Evolutionary conservation across 495 filamentous ascomycete genomes (phyloP).

Genomic region (Aspergillus olivimuriae): DNA sequence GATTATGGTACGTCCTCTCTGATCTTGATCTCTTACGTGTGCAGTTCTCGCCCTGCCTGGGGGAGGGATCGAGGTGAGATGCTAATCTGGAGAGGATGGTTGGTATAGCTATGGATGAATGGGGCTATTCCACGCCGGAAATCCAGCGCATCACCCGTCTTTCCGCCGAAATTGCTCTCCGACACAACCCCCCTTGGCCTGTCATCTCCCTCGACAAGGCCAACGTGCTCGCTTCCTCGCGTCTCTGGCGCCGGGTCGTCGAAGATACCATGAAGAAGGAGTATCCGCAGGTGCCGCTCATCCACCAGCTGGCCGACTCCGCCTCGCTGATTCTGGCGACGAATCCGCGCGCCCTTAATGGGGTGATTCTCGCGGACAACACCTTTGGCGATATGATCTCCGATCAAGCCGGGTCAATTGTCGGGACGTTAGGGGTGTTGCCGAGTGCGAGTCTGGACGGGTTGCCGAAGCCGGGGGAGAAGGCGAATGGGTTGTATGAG

Average conservation of each 20-base stretch:
- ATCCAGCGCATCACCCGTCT: constrained; percentile 44
- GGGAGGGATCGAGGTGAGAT: background rate
- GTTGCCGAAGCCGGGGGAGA: constrained; percentile 30
- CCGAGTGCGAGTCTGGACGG: constrained; percentile 45
- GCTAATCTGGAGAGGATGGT: background rate
- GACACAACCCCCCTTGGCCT: constrained; percentile 37
- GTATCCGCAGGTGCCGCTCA: constrained; percentile 40
- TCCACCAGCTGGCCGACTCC: constrained; percentile 45
- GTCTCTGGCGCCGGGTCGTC: constrained; percentile 43
- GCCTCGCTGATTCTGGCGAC: constrained; percentile 43
- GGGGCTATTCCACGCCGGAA: constrained; percentile 41
- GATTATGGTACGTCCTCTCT: constrained; percentile 31
- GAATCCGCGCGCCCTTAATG: constrained; percentile 43
- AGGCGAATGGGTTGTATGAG: constrained; percentile 36
- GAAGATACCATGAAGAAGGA: constrained; percentile 38
- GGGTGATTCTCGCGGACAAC: constrained; percentile 44
- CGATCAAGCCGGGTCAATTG: constrained; percentile 43
- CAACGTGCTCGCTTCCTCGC: constrained; percentile 45
- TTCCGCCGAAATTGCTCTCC: constrained; percentile 38
- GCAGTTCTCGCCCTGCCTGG: background rate
- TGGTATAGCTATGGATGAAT: constrained; percentile 37
- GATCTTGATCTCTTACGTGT: background rate
- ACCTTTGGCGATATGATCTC: constrained; percentile 50
- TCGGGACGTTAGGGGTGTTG: constrained; percentile 42
- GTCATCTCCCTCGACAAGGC: constrained; percentile 46